These are phyloP conservation scores for Monilinia fructicola DNA, from an alignment of 2,329 filamentous ascomycete species.

Conservation along the genomic window DNA sequence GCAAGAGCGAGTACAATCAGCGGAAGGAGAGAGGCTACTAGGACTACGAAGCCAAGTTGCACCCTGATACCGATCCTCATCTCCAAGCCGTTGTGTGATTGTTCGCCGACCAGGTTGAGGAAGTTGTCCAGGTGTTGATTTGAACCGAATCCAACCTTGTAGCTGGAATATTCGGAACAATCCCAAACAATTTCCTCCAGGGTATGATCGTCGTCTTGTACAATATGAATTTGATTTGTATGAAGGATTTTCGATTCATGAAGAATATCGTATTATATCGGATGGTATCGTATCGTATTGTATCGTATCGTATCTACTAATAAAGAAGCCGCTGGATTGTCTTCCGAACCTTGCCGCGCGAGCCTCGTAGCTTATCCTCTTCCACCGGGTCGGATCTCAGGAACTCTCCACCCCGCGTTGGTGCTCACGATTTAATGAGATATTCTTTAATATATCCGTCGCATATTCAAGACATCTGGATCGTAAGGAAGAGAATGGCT, in stretches of 20 bases:
- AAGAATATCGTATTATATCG: neutral
- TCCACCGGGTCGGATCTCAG: neutral
- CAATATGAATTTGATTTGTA: neutral
- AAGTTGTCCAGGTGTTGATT: constrained; percentile 13
- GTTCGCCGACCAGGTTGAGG: constrained; percentile 2
- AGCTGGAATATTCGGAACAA: neutral
- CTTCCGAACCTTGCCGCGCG: neutral
- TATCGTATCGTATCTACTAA: neutral
- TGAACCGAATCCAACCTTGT: constrained; percentile 9
- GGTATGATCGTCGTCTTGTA: neutral
- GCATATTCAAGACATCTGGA: constrained; percentile 5
- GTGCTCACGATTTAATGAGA: neutral
- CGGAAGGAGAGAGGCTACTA: constrained; percentile 70
- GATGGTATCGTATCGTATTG: neutral
- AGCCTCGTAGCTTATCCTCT: constrained; percentile 2
- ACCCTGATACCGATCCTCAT: constrained; percentile 88
- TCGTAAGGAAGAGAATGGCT: neutral
- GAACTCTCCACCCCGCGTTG: constrained; percentile 6
- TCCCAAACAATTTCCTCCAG: constrained; percentile 7
- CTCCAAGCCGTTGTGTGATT: constrained; percentile 21
- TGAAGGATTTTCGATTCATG: neutral
- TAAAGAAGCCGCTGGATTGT: neutral
- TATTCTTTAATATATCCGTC: constrained; percentile 4
- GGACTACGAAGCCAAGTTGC: constrained; percentile 79
- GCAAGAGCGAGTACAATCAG: constrained; percentile 79